These are phyloP conservation scores for Monascus ruber DNA, from an alignment of 2,329 filamentous ascomycete species.

Conservation along the genomic window DNA sequence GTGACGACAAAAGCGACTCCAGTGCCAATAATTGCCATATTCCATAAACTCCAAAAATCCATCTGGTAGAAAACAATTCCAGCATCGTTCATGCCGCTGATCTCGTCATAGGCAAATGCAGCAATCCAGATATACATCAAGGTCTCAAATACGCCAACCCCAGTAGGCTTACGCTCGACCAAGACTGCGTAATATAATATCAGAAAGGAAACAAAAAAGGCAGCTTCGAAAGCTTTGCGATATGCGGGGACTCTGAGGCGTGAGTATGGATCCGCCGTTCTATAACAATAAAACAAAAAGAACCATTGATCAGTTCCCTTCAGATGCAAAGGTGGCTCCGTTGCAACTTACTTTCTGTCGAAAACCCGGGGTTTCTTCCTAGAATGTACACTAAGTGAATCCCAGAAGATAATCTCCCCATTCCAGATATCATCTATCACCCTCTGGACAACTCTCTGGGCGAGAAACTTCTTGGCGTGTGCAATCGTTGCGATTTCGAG, in stretches of 20 bases:
- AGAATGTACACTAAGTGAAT: constrained; percentile 59
- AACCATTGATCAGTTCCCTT: constrained; percentile 2
- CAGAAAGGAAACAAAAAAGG: constrained; percentile 69
- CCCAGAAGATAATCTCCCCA: constrained; percentile 81
- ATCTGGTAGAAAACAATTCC: constrained; percentile 76
- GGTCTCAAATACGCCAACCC: constrained; percentile 58
- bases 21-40: constrained; percentile 62
- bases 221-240: constrained; percentile 70
- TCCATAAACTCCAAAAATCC: constrained; percentile 71
- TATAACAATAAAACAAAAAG: constrained; percentile 15
- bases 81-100: constrained; percentile 75
- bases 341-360: constrained; percentile 39
- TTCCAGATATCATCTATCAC: constrained; percentile 78
- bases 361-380: constrained; percentile 69
- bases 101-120: constrained; percentile 77
- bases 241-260: constrained; percentile 71
- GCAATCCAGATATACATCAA: constrained; percentile 76
- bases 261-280: constrained; percentile 59
- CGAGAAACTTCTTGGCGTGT: constrained; percentile 73
- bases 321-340: not conserved
- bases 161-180: constrained; percentile 55
- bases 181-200: constrained; percentile 78
- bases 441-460: constrained; percentile 68
- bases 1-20: constrained; percentile 59
- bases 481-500: constrained; percentile 76